Conservation (phyloP, 2,329 filamentous ascomycete species). For the Diplodia scrobiculata region DNA sequence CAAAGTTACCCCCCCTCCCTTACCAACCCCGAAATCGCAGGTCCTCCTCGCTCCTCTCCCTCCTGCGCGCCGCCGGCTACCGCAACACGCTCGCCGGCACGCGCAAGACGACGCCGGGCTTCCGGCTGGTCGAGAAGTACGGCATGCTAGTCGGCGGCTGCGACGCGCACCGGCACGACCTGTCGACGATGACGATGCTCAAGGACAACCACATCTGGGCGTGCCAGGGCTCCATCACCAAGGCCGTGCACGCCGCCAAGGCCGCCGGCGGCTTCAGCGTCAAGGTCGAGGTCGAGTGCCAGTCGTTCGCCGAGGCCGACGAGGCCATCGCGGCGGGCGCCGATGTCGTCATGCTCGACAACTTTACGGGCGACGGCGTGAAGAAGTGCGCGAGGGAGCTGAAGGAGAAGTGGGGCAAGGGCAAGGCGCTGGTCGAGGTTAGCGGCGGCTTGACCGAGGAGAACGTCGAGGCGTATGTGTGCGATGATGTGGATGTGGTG, state of each 20-base stretch:
- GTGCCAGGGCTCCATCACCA: constrained; percentile 75
- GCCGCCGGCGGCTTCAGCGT: constrained; percentile 83
- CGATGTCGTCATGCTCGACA: constrained; percentile 96
- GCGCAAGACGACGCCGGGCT: constrained; percentile 94
- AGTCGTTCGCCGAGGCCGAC: constrained; percentile 82
- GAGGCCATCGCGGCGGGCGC: constrained; percentile 89
- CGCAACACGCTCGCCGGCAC: constrained; percentile 86
- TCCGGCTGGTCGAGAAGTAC: constrained; percentile 95
- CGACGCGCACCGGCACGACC: constrained; percentile 86
- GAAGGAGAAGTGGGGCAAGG: constrained; percentile 72
- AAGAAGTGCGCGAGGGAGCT: constrained; percentile 71
- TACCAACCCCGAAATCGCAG: constrained; percentile 30
- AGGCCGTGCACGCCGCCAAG: constrained; percentile 81
- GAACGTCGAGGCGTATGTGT: constrained; percentile 81
- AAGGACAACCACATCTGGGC: constrained; percentile 99
- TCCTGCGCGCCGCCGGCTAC: constrained; percentile 68
- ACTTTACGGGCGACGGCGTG: constrained; percentile 81
- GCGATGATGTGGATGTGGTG: constrained; percentile 84
- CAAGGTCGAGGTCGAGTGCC: constrained; percentile 96
- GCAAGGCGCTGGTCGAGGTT: constrained; percentile 75
- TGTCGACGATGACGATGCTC: constrained; percentile 92
- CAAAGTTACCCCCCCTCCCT: neutral
- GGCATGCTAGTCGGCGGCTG: constrained; percentile 93
- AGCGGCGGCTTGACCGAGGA: constrained; percentile 84
- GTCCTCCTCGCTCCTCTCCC: constrained; percentile 52